Evolutionary conservation across 495 filamentous ascomycete genomes (phyloP).

Genomic region (Hypoxylon fragiforme): DNA sequence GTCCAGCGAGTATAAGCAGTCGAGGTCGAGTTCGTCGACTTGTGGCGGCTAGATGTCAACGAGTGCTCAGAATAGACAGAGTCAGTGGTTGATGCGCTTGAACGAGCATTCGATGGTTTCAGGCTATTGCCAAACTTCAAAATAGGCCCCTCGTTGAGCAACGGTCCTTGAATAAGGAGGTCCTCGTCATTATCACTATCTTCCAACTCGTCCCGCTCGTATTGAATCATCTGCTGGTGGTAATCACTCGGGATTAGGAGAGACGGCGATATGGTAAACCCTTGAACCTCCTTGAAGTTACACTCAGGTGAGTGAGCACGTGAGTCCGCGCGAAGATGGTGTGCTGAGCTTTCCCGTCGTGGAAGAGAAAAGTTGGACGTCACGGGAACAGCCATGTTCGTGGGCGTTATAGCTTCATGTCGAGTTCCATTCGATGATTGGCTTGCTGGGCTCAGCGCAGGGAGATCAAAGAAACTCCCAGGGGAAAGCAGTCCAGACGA

Average conservation of each 20-base stretch:
- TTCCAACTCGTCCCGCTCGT: conserved; percentile 39
- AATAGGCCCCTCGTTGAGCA: conserved; percentile 38
- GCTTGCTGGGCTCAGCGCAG: conserved; percentile 51
- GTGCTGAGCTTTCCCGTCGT: conserved; percentile 31
- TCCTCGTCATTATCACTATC: conserved; percentile 38
- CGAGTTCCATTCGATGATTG: conserved; percentile 40
- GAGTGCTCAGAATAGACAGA: conserved; percentile 36
- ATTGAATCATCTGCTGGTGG: conserved; percentile 50
- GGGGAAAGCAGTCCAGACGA: conserved; percentile 46
- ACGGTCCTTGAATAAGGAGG: conserved; percentile 33
- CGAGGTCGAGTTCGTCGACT: conserved; percentile 46
- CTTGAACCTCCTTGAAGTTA: conserved; percentile 59
- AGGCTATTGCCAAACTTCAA: conserved; percentile 37
- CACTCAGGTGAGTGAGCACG: conserved; percentile 49
- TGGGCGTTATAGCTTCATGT: conserved; percentile 49
- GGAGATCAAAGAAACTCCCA: conserved; percentile 44
- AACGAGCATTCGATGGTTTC: conserved; percentile 36
- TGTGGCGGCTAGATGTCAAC: conserved; percentile 45
- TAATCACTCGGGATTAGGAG: conserved; percentile 57
- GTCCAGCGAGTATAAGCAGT: conserved; percentile 50
- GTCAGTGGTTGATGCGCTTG: conserved; percentile 50
- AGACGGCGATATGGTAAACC: conserved; percentile 57
- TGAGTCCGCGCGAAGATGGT: conserved; percentile 33
- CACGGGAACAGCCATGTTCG: conserved; percentile 32
- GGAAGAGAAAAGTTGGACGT: conserved; percentile 51